A percentile compares a stretch with the other conserved stretches of the same genome.
phyloP scores from a whole-genome alignment of 2,329 filamentous ascomycete species.

The Aspergillus japonicus region DNA sequence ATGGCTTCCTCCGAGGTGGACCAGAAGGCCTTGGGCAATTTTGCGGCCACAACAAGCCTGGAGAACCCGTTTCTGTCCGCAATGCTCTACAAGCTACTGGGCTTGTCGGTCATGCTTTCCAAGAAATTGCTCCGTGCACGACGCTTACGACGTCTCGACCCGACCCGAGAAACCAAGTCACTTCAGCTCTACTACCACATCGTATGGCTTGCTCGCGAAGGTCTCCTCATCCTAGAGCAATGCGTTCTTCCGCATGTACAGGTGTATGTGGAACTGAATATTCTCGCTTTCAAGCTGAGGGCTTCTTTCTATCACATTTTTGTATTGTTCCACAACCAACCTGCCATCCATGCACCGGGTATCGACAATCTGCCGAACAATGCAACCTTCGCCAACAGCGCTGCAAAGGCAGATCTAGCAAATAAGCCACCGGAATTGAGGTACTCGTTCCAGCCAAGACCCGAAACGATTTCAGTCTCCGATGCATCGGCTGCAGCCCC shows the following conservation, averaged over 20 bases:
- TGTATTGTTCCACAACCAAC: constrained; percentile 91
- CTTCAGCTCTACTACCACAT: constrained; percentile 87
- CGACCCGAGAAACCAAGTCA: constrained; percentile 72
- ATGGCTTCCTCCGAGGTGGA: constrained; percentile 98
- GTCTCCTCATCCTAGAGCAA: constrained; percentile 77
- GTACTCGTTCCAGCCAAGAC: constrained; percentile 20
- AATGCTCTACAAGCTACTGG: constrained; percentile 87
- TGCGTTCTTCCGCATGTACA: constrained; percentile 83
- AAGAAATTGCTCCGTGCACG: constrained; percentile 79
- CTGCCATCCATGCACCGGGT: constrained; percentile 65
- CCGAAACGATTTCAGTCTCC: constrained; percentile 17
- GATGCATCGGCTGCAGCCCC: background rate
- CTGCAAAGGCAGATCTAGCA: constrained; percentile 28
- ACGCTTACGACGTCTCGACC: constrained; percentile 78
- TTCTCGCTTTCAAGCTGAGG: constrained; percentile 85
- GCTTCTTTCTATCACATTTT: constrained; percentile 97
- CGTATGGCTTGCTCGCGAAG: constrained; percentile 91
- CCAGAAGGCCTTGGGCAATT: constrained; percentile 90
- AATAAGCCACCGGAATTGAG: constrained; percentile 14
- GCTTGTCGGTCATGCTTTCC: constrained; percentile 83
- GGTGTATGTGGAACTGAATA: constrained; percentile 77
- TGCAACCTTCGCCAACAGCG: constrained; percentile 28
- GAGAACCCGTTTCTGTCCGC: constrained; percentile 72
- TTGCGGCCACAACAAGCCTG: constrained; percentile 75
- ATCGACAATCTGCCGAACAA: constrained; percentile 42